Evolutionary conservation across 1,284 basidiomycete species (phyloP).

Genomic region (Fomitopsis pinicola): DNA sequence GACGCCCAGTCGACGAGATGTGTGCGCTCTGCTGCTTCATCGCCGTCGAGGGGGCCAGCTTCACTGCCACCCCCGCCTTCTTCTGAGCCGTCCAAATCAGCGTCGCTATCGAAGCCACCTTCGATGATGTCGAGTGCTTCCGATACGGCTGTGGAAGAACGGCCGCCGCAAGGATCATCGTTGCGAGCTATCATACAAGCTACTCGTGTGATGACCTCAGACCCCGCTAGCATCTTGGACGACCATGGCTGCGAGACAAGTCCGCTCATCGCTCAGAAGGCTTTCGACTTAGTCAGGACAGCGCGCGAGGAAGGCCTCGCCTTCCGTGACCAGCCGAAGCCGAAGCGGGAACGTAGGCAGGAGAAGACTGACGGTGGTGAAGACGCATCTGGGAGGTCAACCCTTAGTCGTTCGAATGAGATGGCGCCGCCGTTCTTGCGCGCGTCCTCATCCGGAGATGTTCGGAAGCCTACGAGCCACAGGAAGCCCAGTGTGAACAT

Average conservation of each 20-base stretch:
- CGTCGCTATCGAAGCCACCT: slow-evolving; percentile 6
- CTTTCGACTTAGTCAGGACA: slow-evolving; percentile 67
- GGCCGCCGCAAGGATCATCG: slow-evolving; percentile 51
- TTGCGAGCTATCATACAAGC: slow-evolving; percentile 79
- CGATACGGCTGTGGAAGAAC: slow-evolving; percentile 22
- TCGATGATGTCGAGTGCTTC: slow-evolving; percentile 17
- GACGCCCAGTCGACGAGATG: slow-evolving; percentile 5
- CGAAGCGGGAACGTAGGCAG: slow-evolving; percentile 35
- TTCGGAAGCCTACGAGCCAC: slow-evolving; percentile 29
- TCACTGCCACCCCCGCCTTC: slow-evolving; percentile 15
- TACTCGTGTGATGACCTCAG: slow-evolving; percentile 84
- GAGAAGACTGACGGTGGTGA: slow-evolving; percentile 9
- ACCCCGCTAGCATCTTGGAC: slow-evolving; percentile 70
- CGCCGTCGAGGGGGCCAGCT: slow-evolving; percentile 19
- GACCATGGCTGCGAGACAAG: slow-evolving; percentile 63
- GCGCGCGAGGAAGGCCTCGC: slow-evolving; percentile 66
- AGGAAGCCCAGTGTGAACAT: slow-evolving; percentile 33
- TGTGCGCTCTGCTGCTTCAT: slow-evolving; percentile 14
- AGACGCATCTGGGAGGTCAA: background rate
- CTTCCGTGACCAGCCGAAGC: slow-evolving; percentile 49
- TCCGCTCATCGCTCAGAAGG: slow-evolving; percentile 58
- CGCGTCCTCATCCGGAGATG: slow-evolving; percentile 23
- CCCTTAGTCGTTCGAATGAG: slow-evolving; percentile 3
- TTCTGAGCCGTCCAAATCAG: slow-evolving; percentile 13
- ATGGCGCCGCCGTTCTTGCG: slow-evolving; percentile 12